Percentiles rank a stretch among this genome's conserved stretches.
Evolutionary conservation across 2,329 filamentous ascomycete species (phyloP).

Genomic region (Arachnomyces sp.): DNA sequence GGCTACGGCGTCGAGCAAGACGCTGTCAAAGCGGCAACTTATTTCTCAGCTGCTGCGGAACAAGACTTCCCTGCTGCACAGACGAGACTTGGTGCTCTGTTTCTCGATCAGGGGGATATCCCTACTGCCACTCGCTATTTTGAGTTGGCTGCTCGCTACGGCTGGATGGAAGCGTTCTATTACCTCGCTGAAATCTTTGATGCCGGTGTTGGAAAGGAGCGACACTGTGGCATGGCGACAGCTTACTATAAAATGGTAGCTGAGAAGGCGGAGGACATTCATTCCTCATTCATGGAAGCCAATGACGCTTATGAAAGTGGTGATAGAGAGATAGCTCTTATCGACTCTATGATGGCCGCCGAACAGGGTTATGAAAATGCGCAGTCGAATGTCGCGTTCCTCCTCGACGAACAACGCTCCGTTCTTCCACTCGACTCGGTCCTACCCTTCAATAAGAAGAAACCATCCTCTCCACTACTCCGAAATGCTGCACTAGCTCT

Average conservation of each 20-base stretch:
- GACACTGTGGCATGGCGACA: slow-evolving; percentile 67
- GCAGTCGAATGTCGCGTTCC: slow-evolving; percentile 81
- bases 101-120: slow-evolving; percentile 84
- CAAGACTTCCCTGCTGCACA: slow-evolving; percentile 74
- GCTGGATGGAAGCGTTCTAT: slow-evolving; percentile 82
- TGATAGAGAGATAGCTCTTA: slow-evolving; percentile 69
- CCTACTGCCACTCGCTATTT: slow-evolving; percentile 75
- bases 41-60: slow-evolving; percentile 71
- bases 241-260: slow-evolving; percentile 76
- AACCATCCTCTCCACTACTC: slow-evolving; percentile 36
- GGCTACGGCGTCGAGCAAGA: slow-evolving; percentile 68
- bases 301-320: slow-evolving; percentile 74
- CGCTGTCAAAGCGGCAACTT: slow-evolving; percentile 62
- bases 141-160: slow-evolving; percentile 73
- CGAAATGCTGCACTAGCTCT: slow-evolving; percentile 62
- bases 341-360: slow-evolving; percentile 77
- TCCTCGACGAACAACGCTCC: slow-evolving; percentile 68
- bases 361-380: slow-evolving; percentile 87
- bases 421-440: slow-evolving; percentile 51
- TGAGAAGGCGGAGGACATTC: slow-evolving; percentile 63
- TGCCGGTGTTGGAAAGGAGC: slow-evolving; percentile 70
- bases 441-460: slow-evolving; percentile 38
- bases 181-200: slow-evolving; percentile 84
- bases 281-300: slow-evolving; percentile 74
- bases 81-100: slow-evolving; percentile 73